These are phyloP conservation scores for Grosmannia huntii DNA, from an alignment of 2,329 filamentous ascomycete species.

Conservation along the genomic window DNA sequence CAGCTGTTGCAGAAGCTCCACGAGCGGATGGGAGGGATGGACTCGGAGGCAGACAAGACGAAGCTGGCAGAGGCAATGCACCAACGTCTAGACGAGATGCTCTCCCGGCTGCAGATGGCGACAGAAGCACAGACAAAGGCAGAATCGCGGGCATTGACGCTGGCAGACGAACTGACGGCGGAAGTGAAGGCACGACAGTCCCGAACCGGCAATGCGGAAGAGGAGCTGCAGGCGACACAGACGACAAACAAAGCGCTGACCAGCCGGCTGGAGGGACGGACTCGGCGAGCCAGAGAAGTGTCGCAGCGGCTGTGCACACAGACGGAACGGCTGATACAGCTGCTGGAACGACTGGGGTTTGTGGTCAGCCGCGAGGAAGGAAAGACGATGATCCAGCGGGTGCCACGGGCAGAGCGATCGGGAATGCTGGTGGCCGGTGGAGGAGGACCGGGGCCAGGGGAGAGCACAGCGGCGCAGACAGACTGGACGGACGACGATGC, in stretches of 20 bases:
- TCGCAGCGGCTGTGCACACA: conserved; percentile 73
- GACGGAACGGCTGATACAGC: conserved; percentile 67
- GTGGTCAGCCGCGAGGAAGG: conserved; percentile 62
- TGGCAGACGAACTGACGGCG: conserved; percentile 28
- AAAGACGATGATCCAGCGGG: conserved; percentile 62
- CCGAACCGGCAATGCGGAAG: conserved; percentile 62
- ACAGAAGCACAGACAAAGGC: neutral
- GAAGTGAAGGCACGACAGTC: conserved; percentile 64
- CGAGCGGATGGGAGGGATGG: neutral
- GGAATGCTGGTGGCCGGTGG: conserved; percentile 41
- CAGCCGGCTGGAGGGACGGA: conserved; percentile 54
- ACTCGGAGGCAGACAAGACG: neutral
- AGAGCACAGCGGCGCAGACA: too few relatives aligned
- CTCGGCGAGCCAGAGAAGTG: conserved; percentile 64
- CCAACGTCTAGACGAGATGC: neutral
- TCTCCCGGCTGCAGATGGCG: neutral
- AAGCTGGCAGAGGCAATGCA: neutral
- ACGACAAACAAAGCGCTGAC: conserved; percentile 43
- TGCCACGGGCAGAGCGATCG: conserved; percentile 46
- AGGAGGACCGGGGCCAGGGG: neutral
- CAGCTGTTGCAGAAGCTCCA: neutral
- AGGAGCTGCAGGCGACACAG: conserved; percentile 52
- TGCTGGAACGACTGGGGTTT: conserved; percentile 81
- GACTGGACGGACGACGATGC: conserved; percentile 34
- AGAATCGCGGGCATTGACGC: neutral